Conservation (phyloP, 208 protist species). For the Porcisia hertigi region DNA sequence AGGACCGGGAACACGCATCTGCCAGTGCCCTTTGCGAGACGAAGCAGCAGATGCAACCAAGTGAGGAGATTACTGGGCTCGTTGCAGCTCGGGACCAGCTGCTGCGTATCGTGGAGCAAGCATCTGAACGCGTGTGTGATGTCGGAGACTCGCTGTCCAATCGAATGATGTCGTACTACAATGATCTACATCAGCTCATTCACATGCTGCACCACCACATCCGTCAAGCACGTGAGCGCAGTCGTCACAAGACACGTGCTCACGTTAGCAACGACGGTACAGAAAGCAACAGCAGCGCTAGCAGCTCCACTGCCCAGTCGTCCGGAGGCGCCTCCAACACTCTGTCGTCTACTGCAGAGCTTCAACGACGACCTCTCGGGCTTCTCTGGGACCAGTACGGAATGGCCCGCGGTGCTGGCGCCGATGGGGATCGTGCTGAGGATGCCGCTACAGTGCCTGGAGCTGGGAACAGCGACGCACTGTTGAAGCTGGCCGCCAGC, state of each 20-base stretch:
- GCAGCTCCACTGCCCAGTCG: conserved; percentile 3
- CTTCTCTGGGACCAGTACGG: conserved; percentile 39
- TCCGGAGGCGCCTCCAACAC: not conserved
- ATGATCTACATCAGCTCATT: conserved; percentile 70
- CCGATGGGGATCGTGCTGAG: not conserved
- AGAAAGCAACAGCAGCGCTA: conserved; percentile 7
- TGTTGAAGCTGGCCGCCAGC: conserved; percentile 67
- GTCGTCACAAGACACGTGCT: not conserved
- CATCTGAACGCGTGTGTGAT: conserved; percentile 44
- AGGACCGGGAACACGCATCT: not conserved
- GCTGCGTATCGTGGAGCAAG: conserved; percentile 35
- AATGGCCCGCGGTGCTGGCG: not conserved
- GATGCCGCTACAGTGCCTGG: not conserved
- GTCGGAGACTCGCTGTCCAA: conserved; percentile 46
- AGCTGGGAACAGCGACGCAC: conserved; percentile 13
- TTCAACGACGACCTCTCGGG: conserved; percentile 18
- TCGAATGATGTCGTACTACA: conserved; percentile 52
- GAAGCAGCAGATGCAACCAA: conserved; percentile 7
- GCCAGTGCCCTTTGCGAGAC: conserved; percentile 5
- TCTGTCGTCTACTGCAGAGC: not conserved
- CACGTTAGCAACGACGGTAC: not conserved
- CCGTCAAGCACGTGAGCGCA: conserved; percentile 8
- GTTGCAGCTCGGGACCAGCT: conserved; percentile 17
- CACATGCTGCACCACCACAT: conserved; percentile 46
- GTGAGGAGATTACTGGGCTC: not conserved